phyloP scores from a whole-genome alignment of 148 eudicot species.

The Heliamphora exappendiculata region DNA sequence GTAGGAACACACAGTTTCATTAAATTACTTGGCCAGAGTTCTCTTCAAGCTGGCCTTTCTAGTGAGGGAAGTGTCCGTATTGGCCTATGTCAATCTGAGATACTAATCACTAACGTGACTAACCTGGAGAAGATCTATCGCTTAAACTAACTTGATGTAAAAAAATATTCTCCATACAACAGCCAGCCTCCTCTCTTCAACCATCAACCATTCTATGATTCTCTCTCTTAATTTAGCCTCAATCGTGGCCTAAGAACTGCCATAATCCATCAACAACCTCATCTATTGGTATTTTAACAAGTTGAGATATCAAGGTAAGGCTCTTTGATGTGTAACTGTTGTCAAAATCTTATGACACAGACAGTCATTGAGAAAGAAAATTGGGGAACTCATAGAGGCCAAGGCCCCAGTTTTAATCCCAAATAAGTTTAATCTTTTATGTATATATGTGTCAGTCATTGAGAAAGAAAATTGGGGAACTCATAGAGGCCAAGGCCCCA shows the following conservation, averaged over 20 bases:
- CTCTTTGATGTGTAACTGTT: neutral
- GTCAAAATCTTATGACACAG: neutral
- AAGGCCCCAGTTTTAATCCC: neutral
- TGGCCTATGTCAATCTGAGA: neutral
- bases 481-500: neutral
- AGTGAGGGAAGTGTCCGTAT: neutral
- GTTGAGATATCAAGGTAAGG: neutral
- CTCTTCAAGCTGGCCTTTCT: neutral
- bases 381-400: neutral
- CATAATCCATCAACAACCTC: neutral
- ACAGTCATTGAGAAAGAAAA: neutral
- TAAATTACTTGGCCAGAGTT: neutral
- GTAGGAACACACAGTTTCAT: neutral
- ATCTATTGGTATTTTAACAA: neutral
- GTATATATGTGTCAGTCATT: no score
- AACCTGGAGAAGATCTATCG: neutral
- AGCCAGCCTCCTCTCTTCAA: neutral
- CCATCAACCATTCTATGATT: neutral
- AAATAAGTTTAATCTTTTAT: neutral
- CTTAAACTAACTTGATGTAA: neutral
- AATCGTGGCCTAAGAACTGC: neutral
- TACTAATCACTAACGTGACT: neutral
- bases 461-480: neutral
- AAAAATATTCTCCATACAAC: neutral
- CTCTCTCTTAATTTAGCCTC: neutral